Evolutionary conservation across 306 rosid genomes (phyloP).

Genomic region (Carpinus viminea): DNA sequence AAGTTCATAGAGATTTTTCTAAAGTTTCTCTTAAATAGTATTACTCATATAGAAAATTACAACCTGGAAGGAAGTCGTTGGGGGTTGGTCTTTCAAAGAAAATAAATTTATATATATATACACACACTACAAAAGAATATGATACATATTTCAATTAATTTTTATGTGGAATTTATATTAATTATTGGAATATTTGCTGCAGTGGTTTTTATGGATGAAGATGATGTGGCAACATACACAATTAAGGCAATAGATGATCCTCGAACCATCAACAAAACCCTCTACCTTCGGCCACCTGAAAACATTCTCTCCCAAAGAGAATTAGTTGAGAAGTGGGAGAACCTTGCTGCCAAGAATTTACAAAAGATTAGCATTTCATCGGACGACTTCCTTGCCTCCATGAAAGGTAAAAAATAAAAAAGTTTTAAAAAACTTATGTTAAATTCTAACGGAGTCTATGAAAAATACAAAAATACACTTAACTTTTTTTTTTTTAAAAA

Average conservation of each 20-base stretch:
- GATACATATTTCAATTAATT: no score
- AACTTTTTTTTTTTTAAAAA: no score
- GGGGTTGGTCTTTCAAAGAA: no score
- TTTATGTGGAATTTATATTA: not conserved
- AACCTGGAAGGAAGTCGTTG: no score
- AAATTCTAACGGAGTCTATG: no score
- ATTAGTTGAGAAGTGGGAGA: conserved; percentile 72
- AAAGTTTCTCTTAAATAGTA: no score
- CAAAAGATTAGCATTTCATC: conserved; percentile 47
- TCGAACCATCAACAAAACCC: conserved; percentile 73
- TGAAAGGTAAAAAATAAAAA: conserved; percentile 36
- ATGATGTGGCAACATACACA: conserved; percentile 68
- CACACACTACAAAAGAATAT: no score
- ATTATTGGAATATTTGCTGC: not conserved
- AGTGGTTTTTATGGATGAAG: conserved; percentile 66
- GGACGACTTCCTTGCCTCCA: conserved; percentile 57
- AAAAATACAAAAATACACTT: no score
- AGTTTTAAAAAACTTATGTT: no score
- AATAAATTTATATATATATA: no score
- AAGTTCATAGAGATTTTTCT: no score
- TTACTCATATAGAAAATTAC: no score
- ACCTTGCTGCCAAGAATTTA: conserved; percentile 48
- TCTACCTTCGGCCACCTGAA: conserved; percentile 71
- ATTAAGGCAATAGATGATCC: conserved; percentile 78
- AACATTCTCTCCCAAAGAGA: conserved; percentile 69